Conservation (phyloP, 495 filamentous ascomycete genomes). For the Penicillium atrosanguineum region DNA sequence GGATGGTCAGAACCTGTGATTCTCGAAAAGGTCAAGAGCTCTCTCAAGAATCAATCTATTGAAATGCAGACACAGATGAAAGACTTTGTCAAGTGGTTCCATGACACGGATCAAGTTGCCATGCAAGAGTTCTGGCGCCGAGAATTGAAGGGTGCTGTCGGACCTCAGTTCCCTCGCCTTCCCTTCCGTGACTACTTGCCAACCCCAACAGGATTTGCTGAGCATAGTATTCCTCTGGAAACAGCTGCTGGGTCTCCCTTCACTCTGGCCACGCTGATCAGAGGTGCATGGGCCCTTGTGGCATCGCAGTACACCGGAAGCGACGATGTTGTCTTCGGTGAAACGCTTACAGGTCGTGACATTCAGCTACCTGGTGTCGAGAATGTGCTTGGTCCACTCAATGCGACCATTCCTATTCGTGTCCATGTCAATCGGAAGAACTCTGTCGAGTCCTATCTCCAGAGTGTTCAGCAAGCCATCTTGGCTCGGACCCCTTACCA, state of each 20-base stretch:
- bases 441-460: conserved; percentile 34
- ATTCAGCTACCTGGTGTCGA: conserved; percentile 45
- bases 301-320: conserved; percentile 51
- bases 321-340: conserved; percentile 57
- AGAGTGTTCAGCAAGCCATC: conserved; percentile 51
- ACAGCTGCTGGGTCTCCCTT: conserved; percentile 35
- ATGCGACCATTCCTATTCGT: conserved; percentile 64
- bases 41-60: conserved; percentile 21
- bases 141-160: conserved; percentile 48
- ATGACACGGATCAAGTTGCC: conserved; percentile 29
- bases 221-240: conserved; percentile 47
- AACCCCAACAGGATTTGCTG: conserved; percentile 48
- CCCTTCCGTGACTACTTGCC: conserved; percentile 55
- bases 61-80: conserved; percentile 31
- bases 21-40: conserved; percentile 50
- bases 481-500: conserved; percentile 58
- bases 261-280: conserved; percentile 58
- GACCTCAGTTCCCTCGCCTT: conserved; percentile 56
- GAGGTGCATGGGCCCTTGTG: conserved; percentile 61
- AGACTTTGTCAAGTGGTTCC: conserved; percentile 44
- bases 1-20: conserved; percentile 62
- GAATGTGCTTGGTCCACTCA: conserved; percentile 53
- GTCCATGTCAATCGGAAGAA: conserved; percentile 33
- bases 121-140: conserved; percentile 45
- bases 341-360: conserved; percentile 54